Evolutionary conservation across 1,284 basidiomycete genomes (phyloP).

Genomic region (Schizophyllum commune): DNA sequence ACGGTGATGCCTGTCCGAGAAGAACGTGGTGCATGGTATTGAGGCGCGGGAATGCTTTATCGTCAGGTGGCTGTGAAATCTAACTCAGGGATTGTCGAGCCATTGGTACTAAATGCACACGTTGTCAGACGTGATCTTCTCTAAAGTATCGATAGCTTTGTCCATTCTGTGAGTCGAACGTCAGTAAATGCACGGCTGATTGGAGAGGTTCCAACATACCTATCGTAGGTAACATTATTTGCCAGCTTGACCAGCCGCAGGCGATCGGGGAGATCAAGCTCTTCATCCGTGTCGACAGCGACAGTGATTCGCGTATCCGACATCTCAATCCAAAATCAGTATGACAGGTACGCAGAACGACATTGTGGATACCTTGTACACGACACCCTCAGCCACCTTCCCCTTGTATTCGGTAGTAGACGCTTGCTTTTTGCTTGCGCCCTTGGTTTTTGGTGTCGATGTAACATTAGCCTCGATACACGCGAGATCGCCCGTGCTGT

Average conservation of each 20-base stretch:
- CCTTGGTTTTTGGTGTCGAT: conserved; percentile 33
- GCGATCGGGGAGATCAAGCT: conserved; percentile 75
- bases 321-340: conserved; percentile 35
- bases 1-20: conserved; percentile 50
- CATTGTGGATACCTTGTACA: conserved; percentile 56
- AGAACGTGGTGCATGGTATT: conserved; percentile 37
- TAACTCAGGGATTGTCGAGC: too few relatives aligned
- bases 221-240: conserved; percentile 87
- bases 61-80: neutral
- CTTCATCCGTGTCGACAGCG: conserved; percentile 51
- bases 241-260: conserved; percentile 84
- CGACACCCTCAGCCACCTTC: conserved; percentile 60
- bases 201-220: conserved; percentile 33
- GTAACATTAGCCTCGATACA: conserved; percentile 69
- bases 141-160: conserved; percentile 61
- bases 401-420: conserved; percentile 2
- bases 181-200: neutral
- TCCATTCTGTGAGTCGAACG: conserved; percentile 57
- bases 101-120: conserved; percentile 6
- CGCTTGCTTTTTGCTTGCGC: conserved; percentile 34
- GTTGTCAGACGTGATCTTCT: conserved; percentile 26
- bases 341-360: neutral
- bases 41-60: neutral
- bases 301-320: conserved; percentile 72
- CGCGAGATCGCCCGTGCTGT: conserved; percentile 73